Conservation (phyloP, 1,139 yeast genomes). For the Yamadazyma jaroonii region DNA sequence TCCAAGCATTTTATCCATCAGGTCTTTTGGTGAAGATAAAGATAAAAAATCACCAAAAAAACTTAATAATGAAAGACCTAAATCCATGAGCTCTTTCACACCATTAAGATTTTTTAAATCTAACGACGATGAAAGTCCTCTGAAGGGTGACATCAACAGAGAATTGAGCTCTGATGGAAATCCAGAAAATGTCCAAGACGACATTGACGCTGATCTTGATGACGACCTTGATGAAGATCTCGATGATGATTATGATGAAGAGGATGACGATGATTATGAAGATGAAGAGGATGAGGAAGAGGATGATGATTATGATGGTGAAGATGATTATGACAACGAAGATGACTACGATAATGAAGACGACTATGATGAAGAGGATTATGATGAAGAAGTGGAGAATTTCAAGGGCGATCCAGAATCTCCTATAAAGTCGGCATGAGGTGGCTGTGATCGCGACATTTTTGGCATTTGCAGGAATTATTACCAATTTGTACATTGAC, state of each 20-base stretch:
- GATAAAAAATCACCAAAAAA: conserved; percentile 3
- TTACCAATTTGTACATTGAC: too few species aligned
- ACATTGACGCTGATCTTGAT: background rate
- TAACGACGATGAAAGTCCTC: background rate
- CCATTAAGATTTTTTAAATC: conserved; percentile 38
- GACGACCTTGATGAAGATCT: background rate
- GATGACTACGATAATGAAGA: conserved; percentile 5
- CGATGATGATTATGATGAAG: conserved; percentile 15
- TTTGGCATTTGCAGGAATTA: too few species aligned
- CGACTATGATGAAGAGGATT: conserved; percentile 5
- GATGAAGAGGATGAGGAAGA: conserved; percentile 18
- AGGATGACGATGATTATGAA: conserved; percentile 25
- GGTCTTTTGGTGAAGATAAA: conserved; percentile 15
- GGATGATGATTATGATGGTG: conserved; percentile 15
- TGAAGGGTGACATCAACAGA: background rate
- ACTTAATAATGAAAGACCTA: conserved; percentile 26
- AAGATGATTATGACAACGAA: conserved; percentile 7
- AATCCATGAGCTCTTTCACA: conserved; percentile 35
- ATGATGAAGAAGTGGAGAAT: conserved; percentile 7
- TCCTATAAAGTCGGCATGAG: too few species aligned
- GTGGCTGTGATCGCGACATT: too few species aligned
- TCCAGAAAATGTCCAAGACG: background rate
- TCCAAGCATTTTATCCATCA: conserved; percentile 18
- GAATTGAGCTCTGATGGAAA: background rate
- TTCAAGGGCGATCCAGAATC: background rate